phyloP scores from a whole-genome alignment of 164 flowering plant species.

The Sedum album region DNA sequence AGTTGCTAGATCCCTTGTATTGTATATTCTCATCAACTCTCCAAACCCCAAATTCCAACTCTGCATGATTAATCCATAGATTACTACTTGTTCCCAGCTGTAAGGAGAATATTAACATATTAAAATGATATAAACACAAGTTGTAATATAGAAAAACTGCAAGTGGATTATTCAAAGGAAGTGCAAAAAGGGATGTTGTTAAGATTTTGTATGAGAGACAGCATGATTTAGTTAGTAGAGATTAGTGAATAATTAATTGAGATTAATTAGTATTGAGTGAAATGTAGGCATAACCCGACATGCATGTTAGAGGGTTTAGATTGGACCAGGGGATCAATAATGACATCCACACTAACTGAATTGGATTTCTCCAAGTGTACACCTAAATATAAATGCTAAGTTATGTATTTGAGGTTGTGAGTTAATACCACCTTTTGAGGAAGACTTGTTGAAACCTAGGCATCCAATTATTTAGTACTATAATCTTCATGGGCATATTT shows the following conservation, averaged over 20 bases:
- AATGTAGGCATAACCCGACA: constrained; percentile 1
- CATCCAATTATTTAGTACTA: not conserved
- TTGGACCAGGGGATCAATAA: constrained; percentile 1
- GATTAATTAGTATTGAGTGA: not conserved
- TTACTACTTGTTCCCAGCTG: not conserved
- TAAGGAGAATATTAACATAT: not conserved
- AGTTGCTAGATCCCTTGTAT: not conserved
- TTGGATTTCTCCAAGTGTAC: not conserved
- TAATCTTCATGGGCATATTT: too few relatives aligned
- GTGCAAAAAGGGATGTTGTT: not conserved
- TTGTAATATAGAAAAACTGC: not conserved
- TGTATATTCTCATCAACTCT: not conserved
- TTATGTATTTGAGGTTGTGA: not conserved
- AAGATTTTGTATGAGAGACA: not conserved
- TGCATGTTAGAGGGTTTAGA: not conserved
- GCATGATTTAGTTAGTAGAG: not conserved
- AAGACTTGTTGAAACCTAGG: not conserved
- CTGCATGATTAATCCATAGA: not conserved
- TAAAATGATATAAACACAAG: not conserved
- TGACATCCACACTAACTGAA: not conserved
- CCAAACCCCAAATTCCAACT: not conserved
- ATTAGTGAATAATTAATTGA: not conserved
- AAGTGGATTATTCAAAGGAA: not conserved
- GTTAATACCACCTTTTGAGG: not conserved
- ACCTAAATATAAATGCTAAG: not conserved